These are phyloP conservation scores for Tylopilus microsporus DNA, from an alignment of 1,284 basidiomycete genomes.

Conservation along the genomic window DNA sequence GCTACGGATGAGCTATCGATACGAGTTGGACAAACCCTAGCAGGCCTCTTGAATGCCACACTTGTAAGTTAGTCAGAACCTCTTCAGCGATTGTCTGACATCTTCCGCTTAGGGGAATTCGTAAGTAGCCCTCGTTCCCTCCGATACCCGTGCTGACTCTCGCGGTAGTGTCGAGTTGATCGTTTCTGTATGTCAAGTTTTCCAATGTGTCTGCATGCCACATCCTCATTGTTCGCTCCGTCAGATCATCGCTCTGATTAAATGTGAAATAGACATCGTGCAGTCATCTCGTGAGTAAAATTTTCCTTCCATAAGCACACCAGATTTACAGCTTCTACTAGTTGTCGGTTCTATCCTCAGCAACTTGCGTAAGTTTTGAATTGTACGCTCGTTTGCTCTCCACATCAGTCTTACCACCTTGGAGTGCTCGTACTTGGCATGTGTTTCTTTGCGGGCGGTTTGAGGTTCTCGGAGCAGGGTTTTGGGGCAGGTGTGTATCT, in stretches of 20 bases:
- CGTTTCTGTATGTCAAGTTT: slow-evolving; percentile 50
- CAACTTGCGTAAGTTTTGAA: slow-evolving; percentile 55
- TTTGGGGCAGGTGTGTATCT: slow-evolving; percentile 58
- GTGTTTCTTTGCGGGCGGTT: slow-evolving; percentile 76
- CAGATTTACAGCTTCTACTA: slow-evolving; percentile 29
- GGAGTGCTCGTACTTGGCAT: slow-evolving; percentile 70
- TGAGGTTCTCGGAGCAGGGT: slow-evolving; percentile 71
- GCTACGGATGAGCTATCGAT: slow-evolving; percentile 85
- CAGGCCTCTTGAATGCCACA: slow-evolving; percentile 82
- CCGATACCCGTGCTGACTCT: neutral
- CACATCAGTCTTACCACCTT: neutral
- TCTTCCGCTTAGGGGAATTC: slow-evolving; percentile 58
- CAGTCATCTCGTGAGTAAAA: slow-evolving; percentile 68
- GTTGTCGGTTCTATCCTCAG: slow-evolving; percentile 80
- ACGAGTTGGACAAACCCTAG: slow-evolving; percentile 79
- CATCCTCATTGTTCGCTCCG: slow-evolving; percentile 15
- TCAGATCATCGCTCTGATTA: slow-evolving; percentile 75
- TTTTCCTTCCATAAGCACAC: slow-evolving; percentile 22
- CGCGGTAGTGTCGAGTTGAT: slow-evolving; percentile 68
- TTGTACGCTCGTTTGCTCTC: neutral
- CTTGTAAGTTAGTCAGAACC: slow-evolving; percentile 45
- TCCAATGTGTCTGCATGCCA: slow-evolving; percentile 4
- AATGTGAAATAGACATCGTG: slow-evolving; percentile 79
- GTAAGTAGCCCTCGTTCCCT: slow-evolving; percentile 42
- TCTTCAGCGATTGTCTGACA: slow-evolving; percentile 8